Percentiles rank a stretch among this genome's conserved stretches.
Conservation (phyloP, 768 basidiomycete species). For the Dacryopinax spathularia region DNA sequence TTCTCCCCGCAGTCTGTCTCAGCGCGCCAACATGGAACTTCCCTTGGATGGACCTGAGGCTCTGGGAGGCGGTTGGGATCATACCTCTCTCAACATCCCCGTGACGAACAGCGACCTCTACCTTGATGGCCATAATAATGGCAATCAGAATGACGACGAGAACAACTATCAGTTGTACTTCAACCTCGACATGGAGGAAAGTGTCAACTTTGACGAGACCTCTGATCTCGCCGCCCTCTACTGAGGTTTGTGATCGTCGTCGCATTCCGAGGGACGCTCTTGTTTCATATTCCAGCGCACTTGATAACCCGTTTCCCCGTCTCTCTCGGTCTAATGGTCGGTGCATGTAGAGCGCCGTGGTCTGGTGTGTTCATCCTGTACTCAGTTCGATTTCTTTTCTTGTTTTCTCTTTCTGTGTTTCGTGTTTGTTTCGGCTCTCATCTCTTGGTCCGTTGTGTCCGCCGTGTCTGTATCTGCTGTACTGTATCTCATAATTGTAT, state of each 20-base stretch:
- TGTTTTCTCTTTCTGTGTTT: background rate
- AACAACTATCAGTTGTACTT: background rate
- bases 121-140: background rate
- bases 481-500: slow-evolving; percentile 3
- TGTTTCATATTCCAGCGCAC: background rate
- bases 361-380: background rate
- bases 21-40: background rate
- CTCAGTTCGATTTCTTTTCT: background rate
- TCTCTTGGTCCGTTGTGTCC: slow-evolving; percentile 1
- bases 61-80: background rate
- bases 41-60: background rate
- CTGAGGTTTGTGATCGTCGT: too few relatives aligned
- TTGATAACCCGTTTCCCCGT: background rate
- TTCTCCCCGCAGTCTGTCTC: background rate
- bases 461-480: background rate
- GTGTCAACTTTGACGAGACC: background rate
- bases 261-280: too few relatives aligned
- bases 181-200: background rate
- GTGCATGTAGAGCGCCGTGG: background rate
- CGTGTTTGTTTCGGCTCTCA: background rate
- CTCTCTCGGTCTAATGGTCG: slow-evolving; percentile 2
- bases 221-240: background rate
- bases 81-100: background rate
- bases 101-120: background rate
- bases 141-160: background rate